phyloP scores from a whole-genome alignment of 2,329 filamentous ascomycete genomes.

The Penicillium sp. region DNA sequence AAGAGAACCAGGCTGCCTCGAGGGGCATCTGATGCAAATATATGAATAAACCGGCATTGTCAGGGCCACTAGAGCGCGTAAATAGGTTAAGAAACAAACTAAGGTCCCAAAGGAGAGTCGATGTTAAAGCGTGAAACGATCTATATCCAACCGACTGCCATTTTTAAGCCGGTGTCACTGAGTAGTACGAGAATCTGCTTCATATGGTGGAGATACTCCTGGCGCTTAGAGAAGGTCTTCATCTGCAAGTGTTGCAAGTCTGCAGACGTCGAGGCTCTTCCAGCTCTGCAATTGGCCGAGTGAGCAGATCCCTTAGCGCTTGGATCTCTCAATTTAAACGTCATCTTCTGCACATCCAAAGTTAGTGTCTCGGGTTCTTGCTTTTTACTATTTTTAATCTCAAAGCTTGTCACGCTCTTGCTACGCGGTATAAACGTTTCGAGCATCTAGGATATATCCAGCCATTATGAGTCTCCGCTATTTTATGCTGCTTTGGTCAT shows the following conservation, averaged over 20 bases:
- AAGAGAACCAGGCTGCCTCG: neutral
- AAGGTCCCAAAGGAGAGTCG: neutral
- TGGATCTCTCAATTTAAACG: slow-evolving; percentile 1
- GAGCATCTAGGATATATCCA: neutral
- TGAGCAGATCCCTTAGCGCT: slow-evolving; percentile 11
- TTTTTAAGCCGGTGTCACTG: neutral
- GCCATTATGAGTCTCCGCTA: neutral
- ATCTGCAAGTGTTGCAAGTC: slow-evolving; percentile 10
- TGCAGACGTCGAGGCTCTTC: slow-evolving; percentile 4
- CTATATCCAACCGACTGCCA: slow-evolving; percentile 8
- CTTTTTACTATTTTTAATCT: neutral
- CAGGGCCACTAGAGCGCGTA: slow-evolving; percentile 3
- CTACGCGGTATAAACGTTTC: neutral
- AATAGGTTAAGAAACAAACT: slow-evolving; percentile 14
- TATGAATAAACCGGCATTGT: slow-evolving; percentile 6
- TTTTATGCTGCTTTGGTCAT: neutral
- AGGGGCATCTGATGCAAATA: slow-evolving; percentile 11
- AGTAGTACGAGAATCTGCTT: slow-evolving; percentile 5
- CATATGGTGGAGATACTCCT: slow-evolving; percentile 15
- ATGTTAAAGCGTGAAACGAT: slow-evolving; percentile 12
- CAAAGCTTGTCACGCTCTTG: neutral
- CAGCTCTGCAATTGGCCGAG: slow-evolving; percentile 12
- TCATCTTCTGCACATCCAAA: neutral
- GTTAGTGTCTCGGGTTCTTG: neutral
- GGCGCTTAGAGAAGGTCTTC: slow-evolving; percentile 15